Evolutionary conservation across 768 basidiomycete genomes (phyloP).

Genomic region (Clitopilus hobsonii): DNA sequence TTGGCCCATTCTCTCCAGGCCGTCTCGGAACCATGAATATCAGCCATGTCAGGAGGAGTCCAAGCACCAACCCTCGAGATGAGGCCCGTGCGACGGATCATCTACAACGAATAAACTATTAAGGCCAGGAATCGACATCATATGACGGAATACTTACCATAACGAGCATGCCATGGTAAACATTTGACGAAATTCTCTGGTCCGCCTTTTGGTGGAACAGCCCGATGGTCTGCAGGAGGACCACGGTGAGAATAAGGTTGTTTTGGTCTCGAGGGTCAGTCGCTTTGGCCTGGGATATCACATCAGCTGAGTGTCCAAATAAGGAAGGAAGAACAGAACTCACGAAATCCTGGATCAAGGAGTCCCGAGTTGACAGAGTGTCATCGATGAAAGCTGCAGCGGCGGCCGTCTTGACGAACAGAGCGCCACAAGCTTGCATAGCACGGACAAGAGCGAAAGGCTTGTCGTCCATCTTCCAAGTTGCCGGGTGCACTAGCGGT

Average conservation of each 20-base stretch:
- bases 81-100: conserved; percentile 42
- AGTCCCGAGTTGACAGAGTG: conserved; percentile 40
- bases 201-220: conserved; percentile 46
- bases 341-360: conserved; percentile 53
- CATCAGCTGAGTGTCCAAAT: conserved; percentile 12
- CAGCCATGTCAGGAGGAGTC: conserved; percentile 33
- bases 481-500: conserved; percentile 52
- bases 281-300: conserved; percentile 27
- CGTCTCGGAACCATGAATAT: conserved; percentile 29
- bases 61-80: conserved; percentile 41
- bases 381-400: conserved; percentile 45
- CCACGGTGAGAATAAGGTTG: conserved; percentile 40
- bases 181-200: conserved; percentile 41
- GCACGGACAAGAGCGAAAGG: conserved; percentile 46
- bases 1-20: conserved; percentile 55
- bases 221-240: conserved; percentile 55
- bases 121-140: background rate
- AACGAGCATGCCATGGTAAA: conserved; percentile 60
- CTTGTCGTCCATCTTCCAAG: conserved; percentile 43
- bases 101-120: conserved; percentile 20
- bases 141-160: conserved; percentile 33
- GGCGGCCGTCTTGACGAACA: conserved; percentile 46
- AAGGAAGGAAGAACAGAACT: conserved; percentile 18
- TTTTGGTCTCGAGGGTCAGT: conserved; percentile 31
- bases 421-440: conserved; percentile 61